Conservation (phyloP, 495 filamentous ascomycete genomes). For the Pyrenopolyporus hunteri region DNA sequence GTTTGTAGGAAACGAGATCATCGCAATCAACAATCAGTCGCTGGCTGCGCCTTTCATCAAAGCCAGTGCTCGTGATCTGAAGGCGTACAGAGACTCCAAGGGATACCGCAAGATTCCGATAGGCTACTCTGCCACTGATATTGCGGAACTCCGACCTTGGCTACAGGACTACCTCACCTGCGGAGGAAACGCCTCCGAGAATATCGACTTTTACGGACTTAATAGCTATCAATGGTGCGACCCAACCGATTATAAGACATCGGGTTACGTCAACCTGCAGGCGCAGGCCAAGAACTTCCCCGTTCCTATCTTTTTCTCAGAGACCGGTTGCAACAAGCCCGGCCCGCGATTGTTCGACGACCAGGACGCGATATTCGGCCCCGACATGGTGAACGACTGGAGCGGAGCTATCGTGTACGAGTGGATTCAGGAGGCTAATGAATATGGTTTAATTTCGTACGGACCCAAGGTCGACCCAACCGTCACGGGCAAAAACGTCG, state of each 20-base stretch:
- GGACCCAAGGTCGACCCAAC: conserved; percentile 59
- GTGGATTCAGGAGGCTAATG: conserved; percentile 85
- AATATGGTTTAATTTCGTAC: conserved; percentile 86
- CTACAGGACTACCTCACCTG: conserved; percentile 89
- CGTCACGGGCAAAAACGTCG: conserved; percentile 56
- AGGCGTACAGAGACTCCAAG: conserved; percentile 77
- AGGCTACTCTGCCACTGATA: conserved; percentile 91
- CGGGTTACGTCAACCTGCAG: conserved; percentile 74
- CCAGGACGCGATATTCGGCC: conserved; percentile 76
- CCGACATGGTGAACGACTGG: conserved; percentile 75
- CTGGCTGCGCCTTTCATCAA: conserved; percentile 80
- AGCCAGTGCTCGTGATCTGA: conserved; percentile 79
- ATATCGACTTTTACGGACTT: conserved; percentile 81
- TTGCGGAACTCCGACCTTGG: conserved; percentile 78
- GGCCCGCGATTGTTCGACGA: conserved; percentile 76
- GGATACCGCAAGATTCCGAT: conserved; percentile 83
- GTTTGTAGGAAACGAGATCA: conserved; percentile 87
- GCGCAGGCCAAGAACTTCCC: conserved; percentile 56
- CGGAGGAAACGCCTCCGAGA: conserved; percentile 67
- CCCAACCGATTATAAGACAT: conserved; percentile 63
- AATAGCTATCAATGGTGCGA: conserved; percentile 93
- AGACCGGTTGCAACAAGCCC: conserved; percentile 76
- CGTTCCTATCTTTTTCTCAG: conserved; percentile 85
- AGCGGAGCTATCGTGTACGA: conserved; percentile 87
- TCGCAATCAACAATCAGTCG: conserved; percentile 66